Base-by-base conservation (phyloP, 331 rosid genomes). In the Prunus yedoensis region DNA sequence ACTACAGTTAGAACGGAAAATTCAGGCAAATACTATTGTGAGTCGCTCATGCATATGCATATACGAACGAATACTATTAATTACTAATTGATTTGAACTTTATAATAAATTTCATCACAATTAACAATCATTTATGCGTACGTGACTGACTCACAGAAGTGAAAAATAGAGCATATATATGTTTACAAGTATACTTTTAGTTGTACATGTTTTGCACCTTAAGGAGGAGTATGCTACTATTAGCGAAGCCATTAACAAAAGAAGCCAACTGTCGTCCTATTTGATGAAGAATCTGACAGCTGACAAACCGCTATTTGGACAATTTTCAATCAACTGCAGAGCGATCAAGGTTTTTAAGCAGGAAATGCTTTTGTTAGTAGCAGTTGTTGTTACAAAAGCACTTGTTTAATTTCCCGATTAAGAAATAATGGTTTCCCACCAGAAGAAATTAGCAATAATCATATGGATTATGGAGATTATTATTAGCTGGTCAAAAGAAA, bases 401-500 rank as follows among this genome's bases (percentile, higher is more conserved):
- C 43, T 38, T 38, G 43, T 38, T 7, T 38, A 38, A 38, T 38
- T 38, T 38, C 8, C 43, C 9, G 43, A 38, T 38, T 38, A 38
- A 38, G 43, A 5, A 35, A 38, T 38, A 38, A 38, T 38, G 9
- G 43, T 38, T 38, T 38, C 43, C 43, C 43, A 38, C 38, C 3
- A 13, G 43, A 56, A 68, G 18, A n/a, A 66, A 76, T 20, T 45
- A 14, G 41, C 10, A 72, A 41, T 13, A 68, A 58, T 52, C 46
- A 63, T 63, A 63, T 32, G 68, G 68, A 63, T 16, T 32, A 76
- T 21, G 75, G 53, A 45, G 45, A 53, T n/a, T 3, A 12, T 38
- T 38, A 35, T 30, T 51, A 73, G 76, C 46, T 68, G 77, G 87
- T 78, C 74, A 60, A 68, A 32, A 32, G 1, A 30, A 4, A 70